Percentiles rank a stretch among this genome's conserved stretches.
Evolutionary conservation across 78 protist genomes (phyloP).

Genomic region (Dictyostelium firmibasis): DNA sequence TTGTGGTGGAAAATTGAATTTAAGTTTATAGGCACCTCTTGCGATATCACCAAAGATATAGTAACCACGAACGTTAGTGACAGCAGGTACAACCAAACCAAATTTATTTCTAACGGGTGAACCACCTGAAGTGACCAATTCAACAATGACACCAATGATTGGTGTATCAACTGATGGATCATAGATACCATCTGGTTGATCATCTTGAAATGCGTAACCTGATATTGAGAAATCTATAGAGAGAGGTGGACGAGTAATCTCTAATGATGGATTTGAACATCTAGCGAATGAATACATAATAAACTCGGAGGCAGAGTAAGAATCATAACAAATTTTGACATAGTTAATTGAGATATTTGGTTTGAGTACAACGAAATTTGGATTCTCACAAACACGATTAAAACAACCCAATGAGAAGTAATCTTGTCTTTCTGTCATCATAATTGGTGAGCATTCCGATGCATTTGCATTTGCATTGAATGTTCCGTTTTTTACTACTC

Average conservation of each 20-base stretch:
- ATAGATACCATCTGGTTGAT: not conserved
- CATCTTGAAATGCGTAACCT: not conserved
- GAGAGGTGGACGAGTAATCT: not conserved
- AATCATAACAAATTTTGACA: constrained; percentile 8
- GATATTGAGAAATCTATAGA: not conserved
- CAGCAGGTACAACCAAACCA: not conserved
- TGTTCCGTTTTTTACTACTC: not conserved
- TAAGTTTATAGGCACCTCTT: not conserved
- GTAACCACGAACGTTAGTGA: not conserved
- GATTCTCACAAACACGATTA: not conserved
- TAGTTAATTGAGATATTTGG: not conserved
- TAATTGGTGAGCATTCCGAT: not conserved
- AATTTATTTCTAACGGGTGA: not conserved
- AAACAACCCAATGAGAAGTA: constrained; percentile 15
- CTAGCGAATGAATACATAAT: not conserved
- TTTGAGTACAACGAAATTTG: not conserved
- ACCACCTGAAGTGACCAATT: not conserved
- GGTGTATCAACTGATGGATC: not conserved
- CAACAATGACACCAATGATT: not conserved
- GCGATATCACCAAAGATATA: not conserved
- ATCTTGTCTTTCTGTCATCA: not conserved
- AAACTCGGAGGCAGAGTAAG: not conserved
- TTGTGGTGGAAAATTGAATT: not conserved
- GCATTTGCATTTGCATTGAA: not conserved
- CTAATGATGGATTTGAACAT: not conserved